Conservation (phyloP, 1,284 basidiomycete genomes). For the Irpex sp. region DNA sequence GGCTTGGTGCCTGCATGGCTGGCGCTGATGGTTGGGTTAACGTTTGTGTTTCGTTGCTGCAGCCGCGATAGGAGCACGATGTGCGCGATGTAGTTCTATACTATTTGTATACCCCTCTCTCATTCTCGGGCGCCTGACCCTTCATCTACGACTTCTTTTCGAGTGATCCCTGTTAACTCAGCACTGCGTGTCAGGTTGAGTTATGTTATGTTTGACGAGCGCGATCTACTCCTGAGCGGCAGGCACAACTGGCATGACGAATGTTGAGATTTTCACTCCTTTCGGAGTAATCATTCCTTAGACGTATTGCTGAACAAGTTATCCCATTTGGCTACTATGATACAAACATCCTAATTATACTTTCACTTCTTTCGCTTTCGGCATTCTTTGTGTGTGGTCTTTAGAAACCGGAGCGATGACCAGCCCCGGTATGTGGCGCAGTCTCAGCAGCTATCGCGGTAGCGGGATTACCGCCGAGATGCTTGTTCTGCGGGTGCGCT, state of each 20-base stretch:
- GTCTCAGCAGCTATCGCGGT: background rate
- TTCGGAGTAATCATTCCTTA: background rate
- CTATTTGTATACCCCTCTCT: too few relatives aligned
- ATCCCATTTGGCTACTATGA: background rate
- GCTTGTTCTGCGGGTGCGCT: constrained; percentile 15
- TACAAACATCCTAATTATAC: background rate
- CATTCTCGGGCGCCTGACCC: too few relatives aligned
- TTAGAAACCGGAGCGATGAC: background rate
- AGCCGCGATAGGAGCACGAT: background rate
- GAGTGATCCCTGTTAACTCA: background rate
- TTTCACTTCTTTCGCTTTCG: background rate
- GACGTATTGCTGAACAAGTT: background rate
- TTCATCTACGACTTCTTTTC: background rate
- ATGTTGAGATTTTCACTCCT: background rate
- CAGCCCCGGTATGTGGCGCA: background rate
- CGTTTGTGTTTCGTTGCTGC: constrained; percentile 64
- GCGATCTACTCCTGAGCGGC: background rate
- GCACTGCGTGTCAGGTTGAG: background rate
- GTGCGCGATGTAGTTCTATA: too few relatives aligned
- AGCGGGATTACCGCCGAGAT: constrained; percentile 7
- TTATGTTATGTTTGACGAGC: background rate
- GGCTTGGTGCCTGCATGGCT: constrained; percentile 86
- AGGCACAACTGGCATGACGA: background rate
- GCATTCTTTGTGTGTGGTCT: background rate
- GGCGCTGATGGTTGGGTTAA: constrained; percentile 96